Conservation (phyloP, 495 filamentous ascomycete genomes). For the Hamigera avellanea region DNA sequence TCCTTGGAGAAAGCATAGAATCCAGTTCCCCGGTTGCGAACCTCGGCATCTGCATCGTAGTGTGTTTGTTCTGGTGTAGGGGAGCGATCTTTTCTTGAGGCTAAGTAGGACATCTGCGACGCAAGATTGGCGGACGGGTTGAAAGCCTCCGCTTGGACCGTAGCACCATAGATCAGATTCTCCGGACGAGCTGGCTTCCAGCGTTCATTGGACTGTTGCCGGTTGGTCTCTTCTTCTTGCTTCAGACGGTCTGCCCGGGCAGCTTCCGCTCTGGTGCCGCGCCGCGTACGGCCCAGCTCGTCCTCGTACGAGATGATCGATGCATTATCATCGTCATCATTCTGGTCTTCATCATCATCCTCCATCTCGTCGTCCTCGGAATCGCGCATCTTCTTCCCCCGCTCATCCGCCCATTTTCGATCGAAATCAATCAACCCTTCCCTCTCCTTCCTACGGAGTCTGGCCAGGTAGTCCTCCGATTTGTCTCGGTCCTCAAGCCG, state of each 20-base stretch:
- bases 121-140: conserved; percentile 49
- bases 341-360: conserved; percentile 19
- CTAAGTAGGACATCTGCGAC: conserved; percentile 58
- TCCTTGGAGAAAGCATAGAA: conserved; percentile 80
- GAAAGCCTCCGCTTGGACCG: conserved; percentile 73
- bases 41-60: conserved; percentile 74
- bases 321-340: conserved; percentile 31
- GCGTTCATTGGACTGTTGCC: conserved; percentile 32
- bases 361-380: conserved; percentile 21
- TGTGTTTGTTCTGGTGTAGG: conserved; percentile 65
- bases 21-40: conserved; percentile 76
- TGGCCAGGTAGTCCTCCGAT: conserved; percentile 16
- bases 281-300: conserved; percentile 74
- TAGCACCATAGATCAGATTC: conserved; percentile 72
- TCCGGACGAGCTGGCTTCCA: conserved; percentile 52
- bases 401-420: conserved; percentile 81
- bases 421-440: conserved; percentile 81
- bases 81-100: conserved; percentile 59
- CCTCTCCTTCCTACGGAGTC: conserved; percentile 28
- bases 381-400: conserved; percentile 23
- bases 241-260: conserved; percentile 42
- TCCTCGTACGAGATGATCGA: conserved; percentile 74
- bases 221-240: conserved; percentile 15
- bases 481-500: conserved; percentile 17
- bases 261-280: conserved; percentile 51